phyloP scores from a whole-genome alignment of 2,329 filamentous ascomycete genomes.

The Epichloe sp. region DNA sequence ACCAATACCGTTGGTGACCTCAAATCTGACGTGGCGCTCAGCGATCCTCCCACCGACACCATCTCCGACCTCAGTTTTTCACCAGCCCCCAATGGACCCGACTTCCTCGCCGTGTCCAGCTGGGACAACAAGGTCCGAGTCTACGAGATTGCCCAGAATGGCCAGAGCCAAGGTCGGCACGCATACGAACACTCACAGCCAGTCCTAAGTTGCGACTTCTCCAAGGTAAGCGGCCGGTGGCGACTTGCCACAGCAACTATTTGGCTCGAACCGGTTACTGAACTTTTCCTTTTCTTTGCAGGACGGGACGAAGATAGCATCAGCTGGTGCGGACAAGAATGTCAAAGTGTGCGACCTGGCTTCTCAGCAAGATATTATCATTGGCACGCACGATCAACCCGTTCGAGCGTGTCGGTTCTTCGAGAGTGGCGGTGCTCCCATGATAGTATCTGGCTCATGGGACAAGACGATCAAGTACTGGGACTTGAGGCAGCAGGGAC shows the following conservation, averaged over 20 bases:
- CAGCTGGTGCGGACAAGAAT: conserved; percentile 81
- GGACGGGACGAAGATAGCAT: conserved; percentile 84
- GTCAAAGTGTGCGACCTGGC: conserved; percentile 77
- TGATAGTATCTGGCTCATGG: conserved; percentile 87
- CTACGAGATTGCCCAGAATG: conserved; percentile 73
- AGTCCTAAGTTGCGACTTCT: conserved; percentile 76
- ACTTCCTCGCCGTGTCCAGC: conserved; percentile 79
- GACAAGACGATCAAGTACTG: conserved; percentile 87
- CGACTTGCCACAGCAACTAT: background rate
- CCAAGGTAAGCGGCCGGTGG: conserved; percentile 50
- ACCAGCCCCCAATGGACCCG: conserved; percentile 39
- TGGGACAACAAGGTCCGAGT: conserved; percentile 99
- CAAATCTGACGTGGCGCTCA: conserved; percentile 72
- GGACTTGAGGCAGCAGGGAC: conserved; percentile 57
- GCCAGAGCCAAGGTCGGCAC: conserved; percentile 73
- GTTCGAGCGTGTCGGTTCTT: conserved; percentile 71
- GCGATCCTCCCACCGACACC: conserved; percentile 71
- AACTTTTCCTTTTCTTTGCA: conserved; percentile 21
- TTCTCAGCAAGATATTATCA: conserved; percentile 51
- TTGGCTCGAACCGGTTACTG: background rate
- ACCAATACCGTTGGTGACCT: conserved; percentile 77
- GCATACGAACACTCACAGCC: conserved; percentile 76
- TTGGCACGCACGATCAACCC: conserved; percentile 74
- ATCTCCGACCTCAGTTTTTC: conserved; percentile 82
- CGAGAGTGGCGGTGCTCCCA: conserved; percentile 56